These are phyloP conservation scores for Aspergillus egyptiacus DNA, from an alignment of 495 filamentous ascomycete species.

Conservation along the genomic window DNA sequence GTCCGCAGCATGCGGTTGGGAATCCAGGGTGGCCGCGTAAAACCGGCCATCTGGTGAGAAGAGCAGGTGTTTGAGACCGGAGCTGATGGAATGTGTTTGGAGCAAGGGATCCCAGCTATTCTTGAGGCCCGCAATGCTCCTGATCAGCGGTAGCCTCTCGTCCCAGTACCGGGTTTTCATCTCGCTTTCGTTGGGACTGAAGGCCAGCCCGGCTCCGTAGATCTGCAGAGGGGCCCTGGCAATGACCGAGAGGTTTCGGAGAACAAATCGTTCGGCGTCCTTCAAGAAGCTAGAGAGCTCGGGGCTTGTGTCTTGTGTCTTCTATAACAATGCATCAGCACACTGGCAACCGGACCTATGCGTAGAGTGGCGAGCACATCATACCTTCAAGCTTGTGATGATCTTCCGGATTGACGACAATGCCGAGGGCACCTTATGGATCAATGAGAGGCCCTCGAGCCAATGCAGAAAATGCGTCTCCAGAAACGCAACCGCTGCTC, in stretches of 20 bases:
- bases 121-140: too few relatives aligned
- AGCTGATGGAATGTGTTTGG: too few relatives aligned
- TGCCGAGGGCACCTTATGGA: neutral
- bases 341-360: too few relatives aligned
- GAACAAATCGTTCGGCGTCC: slow-evolving; percentile 1
- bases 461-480: slow-evolving; percentile 40
- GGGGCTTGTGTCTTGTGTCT: neutral
- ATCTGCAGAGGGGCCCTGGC: slow-evolving; percentile 1
- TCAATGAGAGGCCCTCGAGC: slow-evolving; percentile 37
- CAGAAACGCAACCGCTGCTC: slow-evolving; percentile 29
- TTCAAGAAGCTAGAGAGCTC: neutral
- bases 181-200: neutral
- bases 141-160: too few relatives aligned
- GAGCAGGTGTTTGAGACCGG: neutral
- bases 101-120: too few relatives aligned
- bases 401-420: neutral
- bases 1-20: too few relatives aligned
- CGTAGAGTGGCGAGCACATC: too few relatives aligned
- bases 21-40: too few relatives aligned
- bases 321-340: neutral
- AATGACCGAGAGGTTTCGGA: neutral
- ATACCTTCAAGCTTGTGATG: too few relatives aligned
- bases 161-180: neutral
- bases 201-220: neutral
- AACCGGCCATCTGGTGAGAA: slow-evolving; percentile 1